phyloP scores from a whole-genome alignment of 495 filamentous ascomycete species.

The Trichocladium uniseriatum region DNA sequence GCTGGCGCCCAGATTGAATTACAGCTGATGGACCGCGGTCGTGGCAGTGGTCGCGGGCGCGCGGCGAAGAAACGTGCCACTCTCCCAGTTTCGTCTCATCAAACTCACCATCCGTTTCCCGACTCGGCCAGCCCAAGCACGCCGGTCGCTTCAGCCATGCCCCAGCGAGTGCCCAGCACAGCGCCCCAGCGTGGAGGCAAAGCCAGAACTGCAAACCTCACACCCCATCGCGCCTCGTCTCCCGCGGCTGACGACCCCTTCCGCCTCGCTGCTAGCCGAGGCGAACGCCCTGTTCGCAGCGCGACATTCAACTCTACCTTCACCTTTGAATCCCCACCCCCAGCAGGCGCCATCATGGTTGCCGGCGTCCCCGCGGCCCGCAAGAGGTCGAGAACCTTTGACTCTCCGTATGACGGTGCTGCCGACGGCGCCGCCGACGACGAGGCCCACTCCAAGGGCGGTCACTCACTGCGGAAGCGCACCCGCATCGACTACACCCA shows the following conservation, averaged over 20 bases:
- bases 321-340: constrained; percentile 24
- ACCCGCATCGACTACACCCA: constrained; percentile 39
- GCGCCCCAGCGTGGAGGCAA: constrained; percentile 16
- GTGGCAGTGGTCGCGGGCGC: constrained; percentile 22
- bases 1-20: constrained; percentile 13
- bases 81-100: constrained; percentile 14
- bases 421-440: constrained; percentile 14
- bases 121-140: constrained; percentile 4
- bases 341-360: constrained; percentile 22
- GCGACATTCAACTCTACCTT: constrained; percentile 20
- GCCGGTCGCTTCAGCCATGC: neutral
- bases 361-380: constrained; percentile 7
- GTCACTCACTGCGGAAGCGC: constrained; percentile 41
- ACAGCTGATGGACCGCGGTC: constrained; percentile 27
- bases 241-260: constrained; percentile 7
- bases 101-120: constrained; percentile 2
- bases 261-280: neutral
- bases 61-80: constrained; percentile 26
- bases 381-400: constrained; percentile 32
- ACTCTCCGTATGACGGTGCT: constrained; percentile 19
- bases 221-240: constrained; percentile 19
- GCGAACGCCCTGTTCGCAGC: constrained; percentile 19
- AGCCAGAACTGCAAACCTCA: constrained; percentile 1
- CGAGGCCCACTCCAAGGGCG: constrained; percentile 34
- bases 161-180: constrained; percentile 7